Evolutionary conservation across 257 asterid genomes (phyloP), one percentile per base, ranked within the genome.

Genomic region (Nicotiana otophora): DNA sequence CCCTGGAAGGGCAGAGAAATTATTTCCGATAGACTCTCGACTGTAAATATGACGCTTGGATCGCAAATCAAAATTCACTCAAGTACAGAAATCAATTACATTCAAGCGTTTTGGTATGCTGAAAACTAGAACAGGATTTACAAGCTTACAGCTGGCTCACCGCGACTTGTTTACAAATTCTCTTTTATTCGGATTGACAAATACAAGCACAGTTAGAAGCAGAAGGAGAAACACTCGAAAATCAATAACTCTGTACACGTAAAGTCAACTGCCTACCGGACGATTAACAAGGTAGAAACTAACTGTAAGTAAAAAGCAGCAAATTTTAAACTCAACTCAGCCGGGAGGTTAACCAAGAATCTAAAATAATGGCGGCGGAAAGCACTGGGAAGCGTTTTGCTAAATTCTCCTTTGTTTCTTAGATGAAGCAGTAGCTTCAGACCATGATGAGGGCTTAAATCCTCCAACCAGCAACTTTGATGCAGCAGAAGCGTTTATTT

Each of bases 401-500:
- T 30, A 81, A 14, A 60, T 54, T 48, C 72, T 74, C 57, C 58
- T 81, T 65, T 63, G 75, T 20, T 86, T 89, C 48, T 86, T 60
- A 12, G 89, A 61, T 2, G 91, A 67, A 61, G 33, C 75, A 12
- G 89, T 61, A 81, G 81, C 84, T 51, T 80, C 89, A 33, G 92
- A 78, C 95, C 92, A 88, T 1, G 97, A 88, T 10, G 93, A 93
- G 16, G 96, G 94, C 89, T 91, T 92, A 82, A 88, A 78, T 82
- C 96, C 96, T 70, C 99, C 99, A 14, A 86, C 87, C 39, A 96
- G 85, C 69, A 93, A 84, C 11, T 87, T 91, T 14, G 99, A 93
- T 6, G 94, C 98, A 36, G 88, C 83, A 6, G 87, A 66, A 7
- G 98, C 97, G 62, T 89, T 88, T 66, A 96, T 93, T 82, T 88